Base-by-base conservation (phyloP, 345 rosid genomes). In the Theobroma cacao region DNA sequence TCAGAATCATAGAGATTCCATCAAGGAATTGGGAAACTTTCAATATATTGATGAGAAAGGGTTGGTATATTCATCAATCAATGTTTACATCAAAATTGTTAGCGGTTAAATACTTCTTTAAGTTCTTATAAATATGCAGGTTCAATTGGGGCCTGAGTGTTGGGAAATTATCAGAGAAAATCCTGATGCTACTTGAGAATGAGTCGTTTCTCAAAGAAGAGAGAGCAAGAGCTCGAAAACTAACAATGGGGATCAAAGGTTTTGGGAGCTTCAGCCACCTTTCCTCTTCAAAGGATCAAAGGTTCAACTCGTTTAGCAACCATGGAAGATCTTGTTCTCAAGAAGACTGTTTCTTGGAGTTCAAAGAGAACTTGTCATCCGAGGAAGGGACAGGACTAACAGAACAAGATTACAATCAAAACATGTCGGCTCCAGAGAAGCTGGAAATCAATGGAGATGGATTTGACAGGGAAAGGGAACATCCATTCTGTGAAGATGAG, bases 121-220 rank as follows among this genome's bases (percentile, higher is more conserved):
- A 53, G 6, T 45, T 7, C 52, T 33, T 76, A 10, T 33, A 30
- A 43, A 48, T 17, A 3, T 72, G 52, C 83, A 90, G 93, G 24
- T 86, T 90, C 84, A 87, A 91, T 80, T 90, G 91, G 95, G 94
- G 97, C 17, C 58, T 40, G 65, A 86, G 89, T 11, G 89, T 90
- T 14, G 74, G 82, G 77, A 84, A 84, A 53, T 64, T 88, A 62
- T 85, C 91, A 4, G 80, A 80, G 47, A 87, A 87, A 64, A 80
- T 88, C 22, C 52, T 88, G 77, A 82, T 75, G 62, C 84, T 93
- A 20, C 87, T 95, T 4, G 90, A 86, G 77, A 81, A 86, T 40
- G 87, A 72, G n/a, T 41, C 48, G 40, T 80, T 87, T 75, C 88
- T 83, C 13, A 85, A 80, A 74, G 87, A 86, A 34, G 93, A 90